Evolutionary conservation across 768 basidiomycete species (phyloP).

Genomic region (Pleurotus ostreatus): DNA sequence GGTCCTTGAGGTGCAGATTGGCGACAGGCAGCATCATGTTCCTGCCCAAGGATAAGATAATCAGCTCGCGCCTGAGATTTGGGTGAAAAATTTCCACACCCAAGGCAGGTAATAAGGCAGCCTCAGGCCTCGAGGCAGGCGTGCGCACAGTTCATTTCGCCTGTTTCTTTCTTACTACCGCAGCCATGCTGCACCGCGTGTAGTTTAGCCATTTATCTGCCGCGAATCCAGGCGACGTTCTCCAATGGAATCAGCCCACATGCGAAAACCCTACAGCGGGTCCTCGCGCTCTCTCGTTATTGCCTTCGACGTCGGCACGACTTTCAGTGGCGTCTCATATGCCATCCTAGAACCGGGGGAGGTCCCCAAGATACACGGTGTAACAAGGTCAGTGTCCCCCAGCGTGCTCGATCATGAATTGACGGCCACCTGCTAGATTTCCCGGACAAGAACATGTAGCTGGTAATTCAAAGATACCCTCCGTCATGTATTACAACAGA

Average conservation of each 20-base stretch:
- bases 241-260: slow-evolving; percentile 49
- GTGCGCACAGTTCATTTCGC: slow-evolving; percentile 2
- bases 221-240: no score
- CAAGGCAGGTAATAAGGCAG: neutral
- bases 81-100: slow-evolving; percentile 7
- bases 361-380: slow-evolving; percentile 76
- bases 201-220: no score
- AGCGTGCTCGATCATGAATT: no score
- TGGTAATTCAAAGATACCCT: slow-evolving; percentile 81
- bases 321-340: slow-evolving; percentile 81
- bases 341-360: slow-evolving; percentile 80
- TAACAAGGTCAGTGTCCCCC: slow-evolving; percentile 52
- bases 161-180: slow-evolving; percentile 6
- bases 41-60: slow-evolving; percentile 35
- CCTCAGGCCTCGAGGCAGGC: slow-evolving; percentile 8
- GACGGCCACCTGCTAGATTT: slow-evolving; percentile 41
- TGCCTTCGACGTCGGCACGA: slow-evolving; percentile 80
- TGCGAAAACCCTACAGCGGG: slow-evolving; percentile 72
- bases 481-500: slow-evolving; percentile 70
- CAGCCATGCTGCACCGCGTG: slow-evolving; percentile 4
- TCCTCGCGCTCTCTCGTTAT: slow-evolving; percentile 62
- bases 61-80: slow-evolving; percentile 23
- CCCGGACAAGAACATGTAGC: slow-evolving; percentile 85
- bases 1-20: slow-evolving; percentile 38
- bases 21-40: slow-evolving; percentile 40